Evolutionary conservation across 352 stramenopile species (phyloP), one percentile per base, ranked within the genome.

Genomic region (Globisporangium abappressorium): DNA sequence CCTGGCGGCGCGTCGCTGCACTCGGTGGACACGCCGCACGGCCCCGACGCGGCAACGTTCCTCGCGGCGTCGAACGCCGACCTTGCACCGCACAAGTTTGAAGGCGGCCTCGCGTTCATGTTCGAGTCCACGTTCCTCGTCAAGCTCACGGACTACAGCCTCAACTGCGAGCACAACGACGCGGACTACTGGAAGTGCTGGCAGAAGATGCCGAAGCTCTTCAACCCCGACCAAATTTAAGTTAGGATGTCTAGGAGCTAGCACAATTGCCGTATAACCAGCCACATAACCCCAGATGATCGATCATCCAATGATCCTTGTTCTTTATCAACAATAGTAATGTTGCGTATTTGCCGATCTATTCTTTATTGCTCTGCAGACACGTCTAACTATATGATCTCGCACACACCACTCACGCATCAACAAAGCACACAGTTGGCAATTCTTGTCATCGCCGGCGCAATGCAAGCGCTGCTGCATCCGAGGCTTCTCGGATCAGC

Each of bases 31-130:
- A 93, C 85, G 9, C 90, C 94, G 1, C 97, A 99, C 75, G 97
- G 97, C 12, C 97, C 97, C 1, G 96, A 99, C 81, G 76, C 89
- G 5, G 79, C 77, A 14, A 98, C 94, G 20, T 99, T 99, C 79
- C 69, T 94, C 34, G 85, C 80, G 46, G 96, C 94, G 36, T 95
- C 94, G 11, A 90, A 89, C 57, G 83, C 76, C 58, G 78, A 90
- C 63, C 88, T 91, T 24, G 84, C 81, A 57, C 96, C 96, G 1
- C 70, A 91, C 11, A 97, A 97, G 64, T 98, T 98, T 74, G 81
- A 97, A 14, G 85, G 84, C 61, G 95, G 95, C 5, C 76, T 99
- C 14, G 97, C 97, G 41, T 99, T 99, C 76, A 99, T 99, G 96
- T 99, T 99, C 80, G 97, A 99, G 81, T 94, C 90, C 28, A 98